Conservation (phyloP, 805 yeast genomes). For the Sungouiozyma ichnusensis region DNA sequence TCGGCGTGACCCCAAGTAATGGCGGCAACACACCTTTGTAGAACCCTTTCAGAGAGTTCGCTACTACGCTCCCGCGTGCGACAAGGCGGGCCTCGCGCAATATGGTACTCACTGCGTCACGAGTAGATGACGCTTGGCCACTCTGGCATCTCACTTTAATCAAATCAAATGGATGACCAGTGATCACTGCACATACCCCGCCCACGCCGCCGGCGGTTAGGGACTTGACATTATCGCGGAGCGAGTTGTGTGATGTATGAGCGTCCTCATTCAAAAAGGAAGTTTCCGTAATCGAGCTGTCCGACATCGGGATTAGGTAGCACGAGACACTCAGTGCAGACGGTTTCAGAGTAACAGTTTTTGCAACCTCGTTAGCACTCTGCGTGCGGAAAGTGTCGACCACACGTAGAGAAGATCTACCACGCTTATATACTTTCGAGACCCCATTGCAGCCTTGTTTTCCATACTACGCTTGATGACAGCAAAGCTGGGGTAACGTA, state of each 20-base stretch:
- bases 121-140: constrained; percentile 46
- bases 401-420: too few relatives aligned
- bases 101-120: constrained; percentile 60
- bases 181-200: constrained; percentile 87
- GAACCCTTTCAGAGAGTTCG: constrained; percentile 42
- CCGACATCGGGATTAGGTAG: constrained; percentile 8
- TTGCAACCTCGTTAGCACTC: too few relatives aligned
- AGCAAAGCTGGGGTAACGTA: too few relatives aligned
- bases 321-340: too few relatives aligned
- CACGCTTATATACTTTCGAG: too few relatives aligned
- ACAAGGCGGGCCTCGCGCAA: constrained; percentile 32
- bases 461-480: too few relatives aligned
- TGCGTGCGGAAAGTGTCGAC: too few relatives aligned
- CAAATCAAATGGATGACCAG: constrained; percentile 95
- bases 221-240: constrained; percentile 67
- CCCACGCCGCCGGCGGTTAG: constrained; percentile 93
- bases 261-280: constrained; percentile 5
- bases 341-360: too few relatives aligned
- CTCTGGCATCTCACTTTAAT: constrained; percentile 89
- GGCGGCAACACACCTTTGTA: constrained; percentile 95
- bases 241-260: constrained; percentile 1
- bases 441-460: too few relatives aligned
- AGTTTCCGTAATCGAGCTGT: constrained; percentile 7
- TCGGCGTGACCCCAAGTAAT: constrained; percentile 91
- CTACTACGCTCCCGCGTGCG: constrained; percentile 7